Percentiles rank a stretch among this genome's conserved stretches.
phyloP scores from a whole-genome alignment of 83 land plant species.

The Larix sibirica region DNA sequence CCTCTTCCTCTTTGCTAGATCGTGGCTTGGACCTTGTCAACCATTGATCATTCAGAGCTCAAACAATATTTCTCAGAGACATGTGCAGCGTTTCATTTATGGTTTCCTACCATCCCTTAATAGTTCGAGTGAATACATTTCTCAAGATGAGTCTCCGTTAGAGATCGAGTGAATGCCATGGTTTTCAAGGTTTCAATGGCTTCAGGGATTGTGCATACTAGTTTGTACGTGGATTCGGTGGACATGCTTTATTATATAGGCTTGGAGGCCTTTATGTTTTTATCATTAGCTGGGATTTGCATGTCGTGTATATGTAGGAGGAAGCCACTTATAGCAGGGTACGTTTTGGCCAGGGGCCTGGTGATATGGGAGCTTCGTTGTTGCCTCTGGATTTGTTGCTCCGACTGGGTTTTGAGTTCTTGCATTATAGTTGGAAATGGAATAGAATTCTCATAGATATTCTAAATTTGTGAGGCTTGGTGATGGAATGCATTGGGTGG shows the following conservation, averaged over 20 bases:
- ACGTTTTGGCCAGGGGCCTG: constrained; percentile 32
- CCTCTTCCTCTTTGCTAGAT: no score
- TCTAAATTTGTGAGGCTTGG: not conserved
- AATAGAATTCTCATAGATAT: not conserved
- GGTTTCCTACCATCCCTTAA: no score
- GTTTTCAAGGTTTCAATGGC: constrained; percentile 37
- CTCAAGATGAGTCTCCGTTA: not conserved
- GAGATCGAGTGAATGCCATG: constrained; percentile 18
- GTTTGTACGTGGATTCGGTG: constrained; percentile 40
- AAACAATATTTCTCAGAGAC: no score
- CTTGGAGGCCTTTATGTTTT: constrained; percentile 33
- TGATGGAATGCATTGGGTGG: constrained; percentile 36
- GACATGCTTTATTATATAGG: constrained; percentile 52
- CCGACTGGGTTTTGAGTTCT: constrained; percentile 27
- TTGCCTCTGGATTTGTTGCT: constrained; percentile 24
- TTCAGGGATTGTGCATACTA: constrained; percentile 41
- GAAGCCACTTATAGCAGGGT: constrained; percentile 32
- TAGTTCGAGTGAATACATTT: no score
- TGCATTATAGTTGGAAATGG: not conserved
- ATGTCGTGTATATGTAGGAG: constrained; percentile 42
- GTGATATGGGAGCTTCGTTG: constrained; percentile 27
- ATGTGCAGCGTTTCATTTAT: no score
- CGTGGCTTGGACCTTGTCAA: no score
- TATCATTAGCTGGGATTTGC: constrained; percentile 44
- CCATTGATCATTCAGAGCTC: no score